Base-by-base conservation (phyloP, 768 basidiomycete species). In the Clathrus columnatus region DNA sequence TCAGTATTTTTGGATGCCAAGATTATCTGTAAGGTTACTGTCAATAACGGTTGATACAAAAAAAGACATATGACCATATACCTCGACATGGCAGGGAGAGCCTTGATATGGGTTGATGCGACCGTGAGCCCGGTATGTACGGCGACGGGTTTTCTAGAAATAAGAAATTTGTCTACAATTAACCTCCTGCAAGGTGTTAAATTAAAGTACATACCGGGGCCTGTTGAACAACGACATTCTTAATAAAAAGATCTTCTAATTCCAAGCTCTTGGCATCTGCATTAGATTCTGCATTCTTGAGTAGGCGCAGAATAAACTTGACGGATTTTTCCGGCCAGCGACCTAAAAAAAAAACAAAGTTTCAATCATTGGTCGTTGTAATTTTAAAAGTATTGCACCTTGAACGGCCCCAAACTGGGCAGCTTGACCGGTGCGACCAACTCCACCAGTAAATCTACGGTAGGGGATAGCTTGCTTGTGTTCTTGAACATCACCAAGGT, bases 311-410 rank as follows among this genome's bases (percentile, higher is more conserved):
- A 69, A 99, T 86, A 80, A 93, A 95, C 72, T 87, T 87, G 73
- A 96, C 84, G 50, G 92, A 97, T 77, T 99, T 98, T 78, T 91
- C 94, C 69, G 96, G 96, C 96, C 96, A 98, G 69, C 96, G 95
- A 84, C 96, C 95, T 97, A 63, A 23, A 24, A 47, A 47, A n/a
- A 41, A n/a, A 26, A 14, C 4, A 55, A 23, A 4, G 28, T 26
- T 3, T 14, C 48, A 29, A 55, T 10, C 7, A 23, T 54, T 16
- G 14, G 26, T 10, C 30, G 4, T n/a, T 8, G 43, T 36, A n/a
- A 32, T 55, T 20, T 18, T 5, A 45, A 8, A 30, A 27, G n/a
- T 3, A 45, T 23, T 32, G 20, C 70, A 91, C 94, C 94, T 76
- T 96, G 91, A 57, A 93, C 95, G 54, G 91, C 80, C 74, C 90